These are phyloP conservation scores for Oryza longistaminata DNA, from an alignment of 176 grass and related monocot genomes.

Conservation along the genomic window DNA sequence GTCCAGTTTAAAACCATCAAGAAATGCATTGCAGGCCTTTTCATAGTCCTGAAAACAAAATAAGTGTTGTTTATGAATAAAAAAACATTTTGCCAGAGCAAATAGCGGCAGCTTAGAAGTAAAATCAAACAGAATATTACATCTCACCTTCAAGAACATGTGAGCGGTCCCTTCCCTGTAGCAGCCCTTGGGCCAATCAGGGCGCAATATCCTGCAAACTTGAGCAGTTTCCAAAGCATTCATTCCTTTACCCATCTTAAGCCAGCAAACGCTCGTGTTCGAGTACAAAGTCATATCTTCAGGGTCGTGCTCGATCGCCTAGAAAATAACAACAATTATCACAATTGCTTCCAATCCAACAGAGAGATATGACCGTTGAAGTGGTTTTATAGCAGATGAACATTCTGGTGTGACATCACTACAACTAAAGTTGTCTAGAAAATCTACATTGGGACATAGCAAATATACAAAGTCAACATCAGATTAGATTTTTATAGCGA, in stretches of 20 bases:
- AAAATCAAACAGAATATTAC: neutral
- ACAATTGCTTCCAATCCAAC: neutral
- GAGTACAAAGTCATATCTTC: constrained; percentile 30
- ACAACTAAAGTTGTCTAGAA: too few relatives aligned
- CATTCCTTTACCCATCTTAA: constrained; percentile 20
- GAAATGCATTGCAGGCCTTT: constrained; percentile 40
- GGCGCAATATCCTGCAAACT: constrained; percentile 30
- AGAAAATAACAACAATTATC: constrained; percentile 8
- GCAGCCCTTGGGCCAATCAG: constrained; percentile 46
- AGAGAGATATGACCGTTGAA: too few relatives aligned
- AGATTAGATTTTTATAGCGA: too few relatives aligned
- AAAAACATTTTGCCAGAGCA: constrained; percentile 1
- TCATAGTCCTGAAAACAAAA: constrained; percentile 43
- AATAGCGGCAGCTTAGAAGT: neutral
- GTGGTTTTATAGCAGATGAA: too few relatives aligned
- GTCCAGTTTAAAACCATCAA: constrained; percentile 35
- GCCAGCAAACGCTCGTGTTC: constrained; percentile 48
- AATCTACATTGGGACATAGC: too few relatives aligned
- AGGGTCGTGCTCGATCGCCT: constrained; percentile 6
- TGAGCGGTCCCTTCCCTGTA: constrained; percentile 44
- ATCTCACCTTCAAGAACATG: constrained; percentile 39
- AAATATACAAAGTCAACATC: too few relatives aligned
- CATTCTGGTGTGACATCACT: too few relatives aligned
- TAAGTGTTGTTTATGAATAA: neutral
- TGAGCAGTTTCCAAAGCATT: constrained; percentile 33